Evolutionary conservation across 2,329 filamentous ascomycete genomes (phyloP).

Genomic region (Talaromyces sp.): DNA sequence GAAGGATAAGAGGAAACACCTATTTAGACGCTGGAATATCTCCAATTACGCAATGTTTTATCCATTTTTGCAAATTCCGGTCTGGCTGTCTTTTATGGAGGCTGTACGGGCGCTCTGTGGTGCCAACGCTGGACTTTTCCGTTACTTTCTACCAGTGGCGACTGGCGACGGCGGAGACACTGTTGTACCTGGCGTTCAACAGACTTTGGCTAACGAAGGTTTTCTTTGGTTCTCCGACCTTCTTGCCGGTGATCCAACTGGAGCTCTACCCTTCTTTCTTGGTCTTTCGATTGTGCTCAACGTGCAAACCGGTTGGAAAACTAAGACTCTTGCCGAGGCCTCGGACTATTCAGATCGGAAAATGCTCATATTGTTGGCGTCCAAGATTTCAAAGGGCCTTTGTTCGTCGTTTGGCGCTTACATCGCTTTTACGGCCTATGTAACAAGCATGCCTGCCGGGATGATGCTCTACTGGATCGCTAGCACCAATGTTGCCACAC

Average conservation of each 20-base stretch:
- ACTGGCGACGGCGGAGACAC: slow-evolving; percentile 14
- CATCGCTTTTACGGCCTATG: slow-evolving; percentile 27
- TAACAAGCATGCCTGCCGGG: slow-evolving; percentile 36
- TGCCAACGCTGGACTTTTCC: slow-evolving; percentile 33
- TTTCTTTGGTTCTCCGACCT: slow-evolving; percentile 58
- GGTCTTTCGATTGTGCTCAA: slow-evolving; percentile 47
- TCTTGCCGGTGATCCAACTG: slow-evolving; percentile 47
- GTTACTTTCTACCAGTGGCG: slow-evolving; percentile 27
- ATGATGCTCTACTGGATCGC: slow-evolving; percentile 49
- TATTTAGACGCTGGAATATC: slow-evolving; percentile 33
- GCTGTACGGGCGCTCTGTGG: slow-evolving; percentile 45
- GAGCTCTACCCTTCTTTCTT: slow-evolving; percentile 45
- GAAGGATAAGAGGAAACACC: slow-evolving; percentile 16
- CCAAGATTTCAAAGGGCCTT: slow-evolving; percentile 28
- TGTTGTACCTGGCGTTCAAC: slow-evolving; percentile 34
- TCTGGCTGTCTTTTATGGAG: slow-evolving; percentile 45
- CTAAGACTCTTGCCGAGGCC: slow-evolving; percentile 13
- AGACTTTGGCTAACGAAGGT: slow-evolving; percentile 51
- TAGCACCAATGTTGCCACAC: slow-evolving; percentile 37
- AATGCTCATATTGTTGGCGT: slow-evolving; percentile 19
- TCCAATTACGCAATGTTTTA: slow-evolving; percentile 26
- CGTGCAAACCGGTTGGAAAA: slow-evolving; percentile 31
- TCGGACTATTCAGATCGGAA: slow-evolving; percentile 22
- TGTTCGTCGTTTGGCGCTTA: slow-evolving; percentile 29
- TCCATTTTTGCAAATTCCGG: slow-evolving; percentile 37